Base-by-base conservation (phyloP, 2,329 filamentous ascomycete species). In the Fusarium sp. region DNA sequence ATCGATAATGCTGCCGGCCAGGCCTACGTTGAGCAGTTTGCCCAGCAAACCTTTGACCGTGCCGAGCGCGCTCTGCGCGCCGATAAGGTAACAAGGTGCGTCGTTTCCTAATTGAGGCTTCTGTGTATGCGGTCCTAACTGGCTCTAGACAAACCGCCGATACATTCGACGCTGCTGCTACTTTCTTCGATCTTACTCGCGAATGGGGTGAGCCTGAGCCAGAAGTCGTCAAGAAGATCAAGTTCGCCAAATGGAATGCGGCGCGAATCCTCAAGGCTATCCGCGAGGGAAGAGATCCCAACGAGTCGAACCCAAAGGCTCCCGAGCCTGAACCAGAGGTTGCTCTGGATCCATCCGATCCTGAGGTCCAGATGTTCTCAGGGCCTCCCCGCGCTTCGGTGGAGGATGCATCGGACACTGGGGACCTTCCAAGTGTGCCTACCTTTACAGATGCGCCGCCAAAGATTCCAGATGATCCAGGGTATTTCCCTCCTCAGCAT, bases 171-270 rank as follows among this genome's bases (percentile, higher is more conserved):
- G 96, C 96, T 3, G 93, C 96, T 0, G 90, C 93, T 0, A 97
- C 94, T 0, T 98, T 99, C 78, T 89, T 98, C 74, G 93, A 97
- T 71, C 84, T 98, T 7, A 86, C 93, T 56, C 90, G 90, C 67
- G 91, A 97, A 74, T 99, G 95, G 94, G 90, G 89, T 7, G 80
- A 87, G 0, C 82, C 90, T 13, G 92, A 97, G 33, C 80, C 87
- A 1, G 94, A 98, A 75, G 88, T 90, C 20, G 84, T 89, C 39
- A 88, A 93, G 55, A 98, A 97, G 83, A 93, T 95, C 80, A 97
- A 96, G 78, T 99, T 93, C 77, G 94, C 95, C 41, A 99, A 98
- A 79, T 99, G 93, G 86, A 96, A 98, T 78, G 94, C 95, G 3
- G 83, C 95, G 35, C 89, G 96, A 59, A 99, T 99, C 75, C 85